Evolutionary conservation across 78 protist genomes (phyloP).

Genomic region (Pirum gemmata): DNA sequence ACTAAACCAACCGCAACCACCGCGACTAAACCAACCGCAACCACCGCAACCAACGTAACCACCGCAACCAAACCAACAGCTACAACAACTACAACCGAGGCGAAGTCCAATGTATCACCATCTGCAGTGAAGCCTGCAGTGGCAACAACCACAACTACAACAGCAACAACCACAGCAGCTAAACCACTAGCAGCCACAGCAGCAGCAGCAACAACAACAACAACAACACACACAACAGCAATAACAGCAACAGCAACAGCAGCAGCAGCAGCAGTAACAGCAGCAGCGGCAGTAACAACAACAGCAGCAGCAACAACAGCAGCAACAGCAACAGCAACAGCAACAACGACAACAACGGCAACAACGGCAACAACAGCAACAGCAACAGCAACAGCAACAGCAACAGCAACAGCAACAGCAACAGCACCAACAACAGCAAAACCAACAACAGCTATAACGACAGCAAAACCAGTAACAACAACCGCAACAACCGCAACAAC

Average conservation of each 20-base stretch:
- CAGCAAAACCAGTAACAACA: too few species aligned
- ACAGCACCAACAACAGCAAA: neutral
- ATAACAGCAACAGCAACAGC: neutral
- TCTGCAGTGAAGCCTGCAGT: neutral
- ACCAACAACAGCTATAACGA: neutral
- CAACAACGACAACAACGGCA: neutral
- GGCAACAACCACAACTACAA: neutral
- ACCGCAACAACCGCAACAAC: neutral
- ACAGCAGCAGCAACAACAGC: neutral
- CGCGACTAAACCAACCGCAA: neutral
- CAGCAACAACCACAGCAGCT: neutral
- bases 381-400: neutral
- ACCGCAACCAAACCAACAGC: neutral
- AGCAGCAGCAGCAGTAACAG: neutral
- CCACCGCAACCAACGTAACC: too few species aligned
- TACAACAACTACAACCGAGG: neutral
- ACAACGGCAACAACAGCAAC: neutral
- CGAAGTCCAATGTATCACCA: too few species aligned
- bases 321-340: neutral
- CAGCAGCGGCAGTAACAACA: neutral
- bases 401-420: neutral
- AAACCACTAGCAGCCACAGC: neutral
- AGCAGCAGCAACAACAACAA: neutral
- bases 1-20: neutral
- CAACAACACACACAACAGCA: neutral